Base-by-base conservation (phyloP, 176 grass and related monocot species). In the Rhynchospora tenuis region DNA sequence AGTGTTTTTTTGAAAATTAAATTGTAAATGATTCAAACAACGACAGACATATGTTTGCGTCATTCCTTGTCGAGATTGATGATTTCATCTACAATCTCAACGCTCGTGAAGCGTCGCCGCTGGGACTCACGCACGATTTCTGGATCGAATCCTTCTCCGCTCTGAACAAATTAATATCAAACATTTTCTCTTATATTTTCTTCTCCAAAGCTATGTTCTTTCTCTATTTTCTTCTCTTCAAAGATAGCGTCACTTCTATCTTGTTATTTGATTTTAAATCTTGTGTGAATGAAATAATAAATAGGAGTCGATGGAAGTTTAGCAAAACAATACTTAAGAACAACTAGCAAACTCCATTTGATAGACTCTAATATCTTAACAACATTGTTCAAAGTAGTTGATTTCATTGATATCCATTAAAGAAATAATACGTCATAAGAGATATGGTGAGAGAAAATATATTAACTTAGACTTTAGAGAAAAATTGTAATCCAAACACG, bases 81-180 rank as follows among this genome's bases (percentile, higher is more conserved):
- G 86, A 88, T 87, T 85, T 98, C 92, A 63, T 98, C 90, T 51
- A 99, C 91, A 80, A 99, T 68, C 67, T 88, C 88, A 42, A 93
- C 91, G 74, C 78, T 1, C 19, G 77, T 88, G 76, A 5, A 89
- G 52, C 93, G 91, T 3, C 81, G 87, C 75, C 91, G 87, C 88
- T 95, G 96, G 17, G 93, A 98, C 59, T 95, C 83, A 20, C 91
- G 89, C 57, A 98, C 69, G 11, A 85, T 79, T 23, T 98, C 93
- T 0, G 89, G 91, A 38, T 93, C 87, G 4, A 86, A 89, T 7
- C 89, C 86, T 95, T 98, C 82, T 98, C 93, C 31, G 66, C 43
- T 31, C 96, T 88, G 85, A 98, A 91, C 7, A 95, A 73, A 64
- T 98, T 95, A 83, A 93, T 90, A 73, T 98, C 93, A 17, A 98